Conservation (phyloP, 768 basidiomycete species). For the Collybiopsis confluens region DNA sequence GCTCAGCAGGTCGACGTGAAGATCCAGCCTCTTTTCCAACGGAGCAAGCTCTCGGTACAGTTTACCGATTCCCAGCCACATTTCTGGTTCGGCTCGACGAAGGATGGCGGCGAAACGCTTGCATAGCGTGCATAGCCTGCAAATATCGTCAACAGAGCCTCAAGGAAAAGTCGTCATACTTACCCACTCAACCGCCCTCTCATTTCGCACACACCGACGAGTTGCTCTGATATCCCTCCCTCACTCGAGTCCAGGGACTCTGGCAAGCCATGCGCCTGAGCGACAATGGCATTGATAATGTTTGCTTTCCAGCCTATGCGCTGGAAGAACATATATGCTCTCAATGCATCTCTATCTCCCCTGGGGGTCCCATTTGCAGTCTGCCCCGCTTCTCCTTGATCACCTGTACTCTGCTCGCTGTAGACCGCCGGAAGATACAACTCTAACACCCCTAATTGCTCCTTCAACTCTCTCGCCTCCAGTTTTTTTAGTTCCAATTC, state of each 20-base stretch:
- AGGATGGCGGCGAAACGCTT: slow-evolving; percentile 87
- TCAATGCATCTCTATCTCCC: slow-evolving; percentile 78
- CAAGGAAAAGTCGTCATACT: background rate
- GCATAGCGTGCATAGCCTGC: slow-evolving; percentile 77
- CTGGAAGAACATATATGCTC: slow-evolving; percentile 90
- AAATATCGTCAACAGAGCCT: slow-evolving; percentile 80
- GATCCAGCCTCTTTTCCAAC: slow-evolving; percentile 89
- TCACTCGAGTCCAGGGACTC: slow-evolving; percentile 80
- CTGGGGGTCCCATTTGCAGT: background rate
- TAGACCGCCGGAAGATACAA: slow-evolving; percentile 91
- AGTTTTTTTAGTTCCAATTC: slow-evolving; percentile 86
- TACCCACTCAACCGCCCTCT: slow-evolving; percentile 24
- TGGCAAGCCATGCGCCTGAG: slow-evolving; percentile 78
- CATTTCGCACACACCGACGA: slow-evolving; percentile 93
- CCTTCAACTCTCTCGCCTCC: slow-evolving; percentile 78
- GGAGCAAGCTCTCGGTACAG: slow-evolving; percentile 80
- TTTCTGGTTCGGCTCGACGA: slow-evolving; percentile 73
- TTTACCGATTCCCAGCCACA: slow-evolving; percentile 82
- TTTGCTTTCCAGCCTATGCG: slow-evolving; percentile 85
- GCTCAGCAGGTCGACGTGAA: slow-evolving; percentile 80
- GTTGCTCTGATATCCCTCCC: slow-evolving; percentile 11
- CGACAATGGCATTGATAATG: slow-evolving; percentile 78
- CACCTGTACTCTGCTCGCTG: slow-evolving; percentile 46
- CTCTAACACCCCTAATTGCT: slow-evolving; percentile 78
- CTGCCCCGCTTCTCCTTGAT: background rate